Evolutionary conservation across 1,284 basidiomycete genomes (phyloP), one percentile per base, ranked within the genome.

Genomic region (Heliocybe sulcata): DNA sequence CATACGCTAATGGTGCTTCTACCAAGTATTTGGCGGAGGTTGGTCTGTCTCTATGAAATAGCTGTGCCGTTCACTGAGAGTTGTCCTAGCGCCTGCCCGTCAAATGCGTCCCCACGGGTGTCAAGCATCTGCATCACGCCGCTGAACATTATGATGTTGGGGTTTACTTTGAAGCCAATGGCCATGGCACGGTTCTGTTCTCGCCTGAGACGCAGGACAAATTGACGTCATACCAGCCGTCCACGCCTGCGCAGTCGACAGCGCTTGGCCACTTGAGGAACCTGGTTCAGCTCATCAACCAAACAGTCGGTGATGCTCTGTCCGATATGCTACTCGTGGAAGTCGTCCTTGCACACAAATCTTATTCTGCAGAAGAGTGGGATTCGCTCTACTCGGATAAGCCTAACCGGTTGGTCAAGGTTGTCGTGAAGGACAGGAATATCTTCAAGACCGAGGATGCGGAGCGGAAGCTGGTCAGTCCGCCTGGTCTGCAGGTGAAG

Each of bases 101-200:
- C 20, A 90, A 88, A 63, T 99, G 97, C 70, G 95, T 97, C 1
- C 79, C 94, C 4, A 99, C 97, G 8, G 97, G 97, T 38, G 97
- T 99, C 58, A 99, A 99, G 72, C 90, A 99, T 68, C 82, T 99
- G 51, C 97, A 99, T 68, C 96, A 98, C 68, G 97, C 95, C 6
- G 97, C 97, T 6, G 92, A 96, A 65, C 82, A 86, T 61, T 99
- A 89, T 71, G 86, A 94, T 66, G 82, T 99, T 60, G 97, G 97
- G 26, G 93, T 99, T 49, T 99, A 99, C 75, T 99, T 99, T 66
- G 97, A 99, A 72, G 97, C 97, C 53, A 99, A 99, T 68, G 97
- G 97, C 0, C 97, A 99, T 65, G 97, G 97, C 38, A 99, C 97
- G 1, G 93, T 99, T 48, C 73, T 99, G 52, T 99, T 99, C 74